Evolutionary conservation across 306 rosid genomes (phyloP).

Genomic region (Sindora glabra): DNA sequence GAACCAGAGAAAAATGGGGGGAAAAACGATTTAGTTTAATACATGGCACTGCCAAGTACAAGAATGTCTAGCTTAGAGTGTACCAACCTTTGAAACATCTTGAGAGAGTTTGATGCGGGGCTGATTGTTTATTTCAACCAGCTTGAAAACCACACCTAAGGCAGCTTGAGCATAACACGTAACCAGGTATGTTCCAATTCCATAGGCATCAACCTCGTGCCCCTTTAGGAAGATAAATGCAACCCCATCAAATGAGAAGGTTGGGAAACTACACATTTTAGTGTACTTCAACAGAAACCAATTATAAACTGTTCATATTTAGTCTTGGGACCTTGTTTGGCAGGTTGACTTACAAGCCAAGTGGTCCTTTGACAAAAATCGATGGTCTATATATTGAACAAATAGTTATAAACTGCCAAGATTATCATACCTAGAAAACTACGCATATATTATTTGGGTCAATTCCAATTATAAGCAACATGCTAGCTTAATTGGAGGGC

Average conservation of each 20-base stretch:
- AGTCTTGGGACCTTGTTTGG: not conserved
- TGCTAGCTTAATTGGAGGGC: not conserved
- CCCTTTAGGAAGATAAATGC: constrained; percentile 47
- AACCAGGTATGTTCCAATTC: constrained; percentile 93
- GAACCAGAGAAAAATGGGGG: constrained; percentile 12
- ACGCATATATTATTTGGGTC: not conserved
- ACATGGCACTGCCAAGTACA: not conserved
- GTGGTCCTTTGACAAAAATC: not conserved
- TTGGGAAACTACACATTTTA: not conserved
- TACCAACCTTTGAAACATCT: constrained; percentile 90
- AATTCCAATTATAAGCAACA: not conserved
- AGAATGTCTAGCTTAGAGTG: constrained; percentile 15
- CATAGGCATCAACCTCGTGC: constrained; percentile 94
- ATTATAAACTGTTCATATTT: too few relatives aligned
- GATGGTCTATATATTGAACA: not conserved
- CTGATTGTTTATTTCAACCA: constrained; percentile 90
- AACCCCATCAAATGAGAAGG: constrained; percentile 3
- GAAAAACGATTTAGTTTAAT: not conserved
- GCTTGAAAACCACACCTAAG: constrained; percentile 94
- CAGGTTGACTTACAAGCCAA: not conserved
- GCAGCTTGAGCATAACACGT: constrained; percentile 99
- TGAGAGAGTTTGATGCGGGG: constrained; percentile 99
- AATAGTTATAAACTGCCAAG: not conserved
- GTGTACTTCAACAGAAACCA: too few relatives aligned
- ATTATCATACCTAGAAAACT: not conserved